Percentiles rank a stretch among this genome's conserved stretches.
Conservation (phyloP, 805 yeast species). For the Metschnikowia hibisci region DNA sequence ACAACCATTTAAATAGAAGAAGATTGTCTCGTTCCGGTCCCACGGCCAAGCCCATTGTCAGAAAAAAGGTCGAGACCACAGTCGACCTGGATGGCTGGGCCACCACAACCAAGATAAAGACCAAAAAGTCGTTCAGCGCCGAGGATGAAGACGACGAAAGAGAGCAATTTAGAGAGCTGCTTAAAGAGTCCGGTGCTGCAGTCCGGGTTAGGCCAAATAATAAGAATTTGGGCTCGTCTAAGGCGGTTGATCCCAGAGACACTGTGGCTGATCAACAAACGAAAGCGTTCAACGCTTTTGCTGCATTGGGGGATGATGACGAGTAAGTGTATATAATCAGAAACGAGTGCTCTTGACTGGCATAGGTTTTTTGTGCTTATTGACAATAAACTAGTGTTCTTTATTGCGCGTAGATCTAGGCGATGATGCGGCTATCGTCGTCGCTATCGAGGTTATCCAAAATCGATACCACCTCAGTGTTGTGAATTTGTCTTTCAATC, state of each 20-base stretch:
- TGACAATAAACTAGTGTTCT: neutral
- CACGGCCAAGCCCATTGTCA: conserved; percentile 45
- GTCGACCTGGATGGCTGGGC: conserved; percentile 86
- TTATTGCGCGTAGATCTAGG: neutral
- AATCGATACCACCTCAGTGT: conserved; percentile 33
- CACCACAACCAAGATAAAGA: conserved; percentile 48
- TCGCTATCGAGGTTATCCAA: conserved; percentile 33
- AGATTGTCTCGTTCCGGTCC: conserved; percentile 51
- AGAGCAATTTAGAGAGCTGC: conserved; percentile 41
- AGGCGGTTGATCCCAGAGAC: conserved; percentile 71
- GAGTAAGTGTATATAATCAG: conserved; percentile 19
- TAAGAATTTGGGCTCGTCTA: conserved; percentile 69
- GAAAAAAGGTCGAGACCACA: conserved; percentile 50
- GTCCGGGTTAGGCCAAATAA: conserved; percentile 65
- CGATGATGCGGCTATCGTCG: conserved; percentile 25
- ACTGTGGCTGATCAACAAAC: conserved; percentile 64
- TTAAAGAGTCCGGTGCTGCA: conserved; percentile 39
- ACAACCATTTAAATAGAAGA: conserved; percentile 50
- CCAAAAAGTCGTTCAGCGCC: conserved; percentile 46
- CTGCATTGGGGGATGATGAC: conserved; percentile 63
- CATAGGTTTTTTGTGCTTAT: too few species aligned
- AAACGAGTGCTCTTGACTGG: neutral
- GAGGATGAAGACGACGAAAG: conserved; percentile 48
- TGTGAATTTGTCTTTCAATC: conserved; percentile 29
- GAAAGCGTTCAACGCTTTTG: conserved; percentile 73